Evolutionary conservation across 495 filamentous ascomycete species (phyloP).

Genomic region (Penicillium dipodomyicola): DNA sequence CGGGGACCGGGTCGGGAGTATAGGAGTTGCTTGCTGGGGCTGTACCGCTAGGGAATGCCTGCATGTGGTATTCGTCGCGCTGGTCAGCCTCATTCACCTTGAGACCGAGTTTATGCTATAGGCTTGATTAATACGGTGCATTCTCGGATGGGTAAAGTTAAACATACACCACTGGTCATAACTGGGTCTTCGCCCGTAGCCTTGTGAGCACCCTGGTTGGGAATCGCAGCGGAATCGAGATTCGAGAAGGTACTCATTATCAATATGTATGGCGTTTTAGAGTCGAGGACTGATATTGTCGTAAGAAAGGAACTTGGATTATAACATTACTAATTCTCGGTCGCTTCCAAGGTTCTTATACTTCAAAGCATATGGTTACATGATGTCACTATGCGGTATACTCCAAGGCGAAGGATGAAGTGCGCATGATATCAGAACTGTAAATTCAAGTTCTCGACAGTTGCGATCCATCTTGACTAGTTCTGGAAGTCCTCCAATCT

Average conservation of each 20-base stretch:
- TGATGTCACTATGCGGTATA: too few relatives aligned
- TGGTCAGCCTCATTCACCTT: constrained; percentile 57
- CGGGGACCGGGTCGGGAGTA: constrained; percentile 46
- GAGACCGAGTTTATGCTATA: constrained; percentile 66
- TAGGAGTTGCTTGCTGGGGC: constrained; percentile 63
- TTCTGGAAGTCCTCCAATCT: too few relatives aligned
- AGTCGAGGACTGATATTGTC: background rate
- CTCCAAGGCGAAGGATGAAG: too few relatives aligned
- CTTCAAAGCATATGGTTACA: too few relatives aligned
- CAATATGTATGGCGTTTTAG: background rate
- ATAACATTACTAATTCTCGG: too few relatives aligned
- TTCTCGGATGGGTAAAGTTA: constrained; percentile 6
- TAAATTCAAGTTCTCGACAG: too few relatives aligned
- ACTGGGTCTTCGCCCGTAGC: constrained; percentile 48
- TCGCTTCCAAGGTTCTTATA: too few relatives aligned
- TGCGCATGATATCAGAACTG: too few relatives aligned
- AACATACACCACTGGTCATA: constrained; percentile 54
- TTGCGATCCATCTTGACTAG: too few relatives aligned
- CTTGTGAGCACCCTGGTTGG: constrained; percentile 33
- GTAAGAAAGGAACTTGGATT: too few relatives aligned
- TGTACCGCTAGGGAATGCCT: constrained; percentile 61
- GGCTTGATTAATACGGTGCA: background rate
- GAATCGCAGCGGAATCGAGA: constrained; percentile 47
- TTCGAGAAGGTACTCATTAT: constrained; percentile 56
- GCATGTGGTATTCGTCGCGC: constrained; percentile 59